Percentiles rank a stretch among this genome's conserved stretches.
Evolutionary conservation across 148 eudicot genomes (phyloP).

Genomic region (Bassia scoparia): DNA sequence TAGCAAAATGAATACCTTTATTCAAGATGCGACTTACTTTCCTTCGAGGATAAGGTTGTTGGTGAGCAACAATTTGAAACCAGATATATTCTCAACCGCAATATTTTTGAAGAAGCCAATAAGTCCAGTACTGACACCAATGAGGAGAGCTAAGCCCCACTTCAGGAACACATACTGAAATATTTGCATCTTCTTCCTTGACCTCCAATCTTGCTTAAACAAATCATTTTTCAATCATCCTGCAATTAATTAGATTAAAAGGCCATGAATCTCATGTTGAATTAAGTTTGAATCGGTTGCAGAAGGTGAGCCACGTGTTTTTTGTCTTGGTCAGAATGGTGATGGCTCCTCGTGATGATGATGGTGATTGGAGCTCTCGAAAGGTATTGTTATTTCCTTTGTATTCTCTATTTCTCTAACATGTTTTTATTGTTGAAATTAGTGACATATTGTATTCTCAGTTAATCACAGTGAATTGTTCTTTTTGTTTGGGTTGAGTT

Average conservation of each 20-base stretch:
- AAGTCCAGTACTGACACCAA: constrained; percentile 44
- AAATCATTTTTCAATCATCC: constrained; percentile 49
- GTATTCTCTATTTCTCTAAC: too few relatives aligned
- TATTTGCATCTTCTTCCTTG: constrained; percentile 45
- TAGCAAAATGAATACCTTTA: background rate
- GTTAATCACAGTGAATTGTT: too few relatives aligned
- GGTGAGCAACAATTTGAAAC: constrained; percentile 41
- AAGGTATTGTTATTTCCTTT: too few relatives aligned
- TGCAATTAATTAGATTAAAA: constrained; percentile 21
- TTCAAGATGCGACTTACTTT: constrained; percentile 29
- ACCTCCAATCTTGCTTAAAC: constrained; percentile 59
- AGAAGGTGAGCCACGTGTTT: too few relatives aligned
- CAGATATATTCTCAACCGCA: constrained; percentile 48
- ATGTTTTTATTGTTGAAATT: too few relatives aligned
- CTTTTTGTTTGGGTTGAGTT: too few relatives aligned
- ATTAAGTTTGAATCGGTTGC: too few relatives aligned
- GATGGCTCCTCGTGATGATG: too few relatives aligned
- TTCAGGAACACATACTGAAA: constrained; percentile 45
- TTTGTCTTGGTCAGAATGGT: too few relatives aligned
- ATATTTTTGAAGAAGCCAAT: constrained; percentile 47
- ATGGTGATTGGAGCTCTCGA: too few relatives aligned
- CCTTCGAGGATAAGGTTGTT: constrained; percentile 36
- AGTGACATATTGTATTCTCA: too few relatives aligned
- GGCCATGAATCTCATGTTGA: background rate
- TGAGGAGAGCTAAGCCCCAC: constrained; percentile 47